Evolutionary conservation across 768 basidiomycete species (phyloP).

Genomic region (Hydnomerulius pinastri): DNA sequence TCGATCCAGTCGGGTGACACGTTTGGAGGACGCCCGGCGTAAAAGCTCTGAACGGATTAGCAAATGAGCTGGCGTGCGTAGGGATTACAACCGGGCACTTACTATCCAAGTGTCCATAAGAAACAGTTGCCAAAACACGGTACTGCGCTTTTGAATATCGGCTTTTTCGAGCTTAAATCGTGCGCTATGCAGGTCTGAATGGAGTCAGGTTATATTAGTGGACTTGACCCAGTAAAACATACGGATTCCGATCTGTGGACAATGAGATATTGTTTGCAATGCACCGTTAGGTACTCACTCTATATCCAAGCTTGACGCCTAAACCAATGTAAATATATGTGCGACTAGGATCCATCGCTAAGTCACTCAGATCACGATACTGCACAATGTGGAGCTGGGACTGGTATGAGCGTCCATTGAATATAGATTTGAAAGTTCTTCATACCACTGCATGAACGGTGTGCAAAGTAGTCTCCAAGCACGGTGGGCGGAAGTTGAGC

Average conservation of each 20-base stretch:
- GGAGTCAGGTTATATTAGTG: neutral
- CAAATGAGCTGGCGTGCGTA: neutral
- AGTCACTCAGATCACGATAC: slow-evolving; percentile 60
- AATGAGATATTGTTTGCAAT: neutral
- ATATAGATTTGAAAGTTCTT: slow-evolving; percentile 18
- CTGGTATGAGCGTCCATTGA: neutral
- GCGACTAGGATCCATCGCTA: slow-evolving; percentile 46
- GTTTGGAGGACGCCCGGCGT: slow-evolving; percentile 59
- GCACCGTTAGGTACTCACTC: slow-evolving; percentile 43
- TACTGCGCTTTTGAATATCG: slow-evolving; percentile 48
- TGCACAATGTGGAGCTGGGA: slow-evolving; percentile 41
- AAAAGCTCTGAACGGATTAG: slow-evolving; percentile 49
- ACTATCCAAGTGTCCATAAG: slow-evolving; percentile 63
- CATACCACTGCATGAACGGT: slow-evolving; percentile 60
- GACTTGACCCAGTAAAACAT: slow-evolving; percentile 2
- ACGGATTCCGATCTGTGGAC: slow-evolving; percentile 57
- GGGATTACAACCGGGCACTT: slow-evolving; percentile 10
- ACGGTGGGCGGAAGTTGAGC: slow-evolving; percentile 47
- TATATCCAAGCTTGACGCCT: slow-evolving; percentile 57
- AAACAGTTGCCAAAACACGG: slow-evolving; percentile 73
- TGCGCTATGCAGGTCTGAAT: slow-evolving; percentile 61
- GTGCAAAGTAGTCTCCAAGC: slow-evolving; percentile 51
- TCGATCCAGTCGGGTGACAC: slow-evolving; percentile 57
- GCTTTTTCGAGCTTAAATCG: slow-evolving; percentile 59
- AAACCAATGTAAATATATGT: slow-evolving; percentile 62